These are phyloP conservation scores for Taxawa tesnikishii DNA, from an alignment of 2,329 filamentous ascomycete species.

Conservation along the genomic window DNA sequence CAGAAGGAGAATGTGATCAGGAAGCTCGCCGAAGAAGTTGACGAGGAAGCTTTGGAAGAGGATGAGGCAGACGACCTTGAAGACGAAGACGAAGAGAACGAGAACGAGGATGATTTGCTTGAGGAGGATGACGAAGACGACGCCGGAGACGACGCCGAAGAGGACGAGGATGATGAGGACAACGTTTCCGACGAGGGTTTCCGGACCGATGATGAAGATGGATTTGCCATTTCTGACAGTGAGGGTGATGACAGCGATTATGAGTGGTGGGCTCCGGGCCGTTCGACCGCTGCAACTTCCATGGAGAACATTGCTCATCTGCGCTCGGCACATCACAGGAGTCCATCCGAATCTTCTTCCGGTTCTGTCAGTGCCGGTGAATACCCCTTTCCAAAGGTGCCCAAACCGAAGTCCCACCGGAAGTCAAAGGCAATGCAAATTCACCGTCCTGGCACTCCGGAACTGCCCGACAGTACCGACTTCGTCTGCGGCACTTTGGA, in stretches of 20 bases:
- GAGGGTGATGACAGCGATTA: conserved; percentile 55
- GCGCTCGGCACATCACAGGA: conserved; percentile 31
- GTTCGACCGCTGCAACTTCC: conserved; percentile 41
- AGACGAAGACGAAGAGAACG: conserved; percentile 39
- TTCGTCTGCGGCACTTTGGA: conserved; percentile 98
- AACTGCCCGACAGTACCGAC: conserved; percentile 92
- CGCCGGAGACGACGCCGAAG: conserved; percentile 32
- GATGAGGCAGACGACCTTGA: conserved; percentile 37
- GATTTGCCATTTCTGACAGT: conserved; percentile 58
- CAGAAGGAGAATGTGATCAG: conserved; percentile 83
- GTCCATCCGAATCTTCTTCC: conserved; percentile 37
- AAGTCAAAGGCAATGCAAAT: conserved; percentile 18
- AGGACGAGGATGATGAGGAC: conserved; percentile 26
- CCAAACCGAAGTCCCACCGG: conserved; percentile 21
- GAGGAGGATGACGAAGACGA: conserved; percentile 21
- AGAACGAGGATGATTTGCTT: conserved; percentile 53
- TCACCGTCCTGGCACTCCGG: conserved; percentile 35
- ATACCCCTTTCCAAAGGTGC: conserved; percentile 13
- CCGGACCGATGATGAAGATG: conserved; percentile 67
- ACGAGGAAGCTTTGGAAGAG: conserved; percentile 73
- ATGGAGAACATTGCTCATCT: conserved; percentile 38
- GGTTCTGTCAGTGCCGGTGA: conserved; percentile 27
- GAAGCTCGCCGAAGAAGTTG: conserved; percentile 74
- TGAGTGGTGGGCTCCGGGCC: conserved; percentile 49
- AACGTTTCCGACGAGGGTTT: conserved; percentile 53